Percentiles rank a stretch among this genome's conserved stretches.
phyloP scores from a whole-genome alignment of 1,139 yeast genomes.

The Tardiomyces depauwii region DNA sequence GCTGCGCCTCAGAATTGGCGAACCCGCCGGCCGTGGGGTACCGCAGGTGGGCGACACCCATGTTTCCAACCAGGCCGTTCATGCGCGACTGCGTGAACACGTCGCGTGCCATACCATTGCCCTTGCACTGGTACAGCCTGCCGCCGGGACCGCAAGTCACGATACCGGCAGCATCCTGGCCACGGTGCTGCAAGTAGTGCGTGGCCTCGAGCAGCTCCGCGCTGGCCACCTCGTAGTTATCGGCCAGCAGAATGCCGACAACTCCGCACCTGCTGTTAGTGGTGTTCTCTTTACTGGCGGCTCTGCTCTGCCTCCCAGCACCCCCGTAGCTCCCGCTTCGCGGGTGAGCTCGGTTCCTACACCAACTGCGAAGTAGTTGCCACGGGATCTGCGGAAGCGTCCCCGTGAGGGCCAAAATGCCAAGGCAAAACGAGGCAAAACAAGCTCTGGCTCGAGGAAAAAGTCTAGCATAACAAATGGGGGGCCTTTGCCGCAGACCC shows the following conservation, averaged over 20 bases:
- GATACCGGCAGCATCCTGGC: conserved; percentile 99
- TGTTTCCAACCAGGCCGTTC: conserved; percentile 73
- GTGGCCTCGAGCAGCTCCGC: conserved; percentile 90
- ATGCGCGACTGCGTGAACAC: conserved; percentile 82
- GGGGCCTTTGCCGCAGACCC: too few species aligned
- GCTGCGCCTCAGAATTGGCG: conserved; percentile 97
- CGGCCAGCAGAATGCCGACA: conserved; percentile 75
- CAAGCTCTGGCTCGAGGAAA: too few species aligned
- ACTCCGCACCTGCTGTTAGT: conserved; percentile 69
- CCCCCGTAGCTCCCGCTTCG: background rate
- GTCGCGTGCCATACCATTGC: conserved; percentile 98
- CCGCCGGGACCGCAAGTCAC: conserved; percentile 94
- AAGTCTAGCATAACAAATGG: too few species aligned
- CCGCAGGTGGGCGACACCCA: conserved; percentile 92
- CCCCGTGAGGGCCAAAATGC: too few species aligned
- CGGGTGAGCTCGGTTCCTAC: background rate
- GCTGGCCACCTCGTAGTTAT: conserved; percentile 63
- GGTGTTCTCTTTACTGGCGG: background rate
- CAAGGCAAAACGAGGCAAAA: too few species aligned
- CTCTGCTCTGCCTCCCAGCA: background rate
- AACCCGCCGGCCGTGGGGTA: conserved; percentile 99
- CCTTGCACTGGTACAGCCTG: conserved; percentile 91
- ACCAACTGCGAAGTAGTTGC: too few species aligned
- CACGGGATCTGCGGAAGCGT: too few species aligned
- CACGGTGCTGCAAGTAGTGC: conserved; percentile 90